A percentile compares a stretch with the other conserved stretches of the same genome.
These are phyloP conservation scores for Conringia planisiliqua DNA, from an alignment of 345 rosid genomes.

Conservation along the genomic window DNA sequence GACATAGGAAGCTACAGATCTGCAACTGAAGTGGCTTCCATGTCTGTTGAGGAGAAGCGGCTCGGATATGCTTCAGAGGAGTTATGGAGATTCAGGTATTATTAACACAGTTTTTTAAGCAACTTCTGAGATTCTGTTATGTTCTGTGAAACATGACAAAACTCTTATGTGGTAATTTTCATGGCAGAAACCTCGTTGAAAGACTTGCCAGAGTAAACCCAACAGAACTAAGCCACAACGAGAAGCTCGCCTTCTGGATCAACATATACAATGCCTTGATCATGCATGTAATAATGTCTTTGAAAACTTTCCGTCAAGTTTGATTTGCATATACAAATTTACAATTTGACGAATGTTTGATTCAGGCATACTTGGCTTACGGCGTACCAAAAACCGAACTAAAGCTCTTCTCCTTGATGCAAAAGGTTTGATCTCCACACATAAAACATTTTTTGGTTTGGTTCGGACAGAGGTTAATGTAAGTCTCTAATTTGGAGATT, in stretches of 20 bases:
- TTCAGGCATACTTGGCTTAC: slow-evolving; percentile 90
- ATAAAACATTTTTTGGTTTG: slow-evolving; percentile 9
- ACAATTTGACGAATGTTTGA: neutral
- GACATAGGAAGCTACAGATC: slow-evolving; percentile 34
- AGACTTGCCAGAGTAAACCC: slow-evolving; percentile 85
- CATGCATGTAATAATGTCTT: slow-evolving; percentile 64
- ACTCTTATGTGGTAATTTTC: neutral
- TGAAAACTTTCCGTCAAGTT: neutral
- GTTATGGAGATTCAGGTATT: slow-evolving; percentile 37
- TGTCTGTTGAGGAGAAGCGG: slow-evolving; percentile 38
- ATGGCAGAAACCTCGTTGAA: slow-evolving; percentile 76
- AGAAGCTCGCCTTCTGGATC: slow-evolving; percentile 98
- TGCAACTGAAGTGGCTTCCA: slow-evolving; percentile 37
- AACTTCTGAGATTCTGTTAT: neutral
- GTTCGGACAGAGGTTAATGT: slow-evolving; percentile 9
- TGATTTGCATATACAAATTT: neutral
- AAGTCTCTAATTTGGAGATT: slow-evolving; percentile 5
- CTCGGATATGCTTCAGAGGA: slow-evolving; percentile 40
- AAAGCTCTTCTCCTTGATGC: slow-evolving; percentile 93
- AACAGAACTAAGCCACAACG: slow-evolving; percentile 56
- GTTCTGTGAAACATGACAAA: slow-evolving; percentile 11
- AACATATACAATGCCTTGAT: slow-evolving; percentile 92
- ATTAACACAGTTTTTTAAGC: neutral
- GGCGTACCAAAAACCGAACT: slow-evolving; percentile 93
- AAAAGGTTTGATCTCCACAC: slow-evolving; percentile 56